Percentiles rank a stretch among this genome's conserved stretches.
Evolutionary conservation across 2,329 filamentous ascomycete genomes (phyloP).

Genomic region (Colletotrichum nymphaeae): DNA sequence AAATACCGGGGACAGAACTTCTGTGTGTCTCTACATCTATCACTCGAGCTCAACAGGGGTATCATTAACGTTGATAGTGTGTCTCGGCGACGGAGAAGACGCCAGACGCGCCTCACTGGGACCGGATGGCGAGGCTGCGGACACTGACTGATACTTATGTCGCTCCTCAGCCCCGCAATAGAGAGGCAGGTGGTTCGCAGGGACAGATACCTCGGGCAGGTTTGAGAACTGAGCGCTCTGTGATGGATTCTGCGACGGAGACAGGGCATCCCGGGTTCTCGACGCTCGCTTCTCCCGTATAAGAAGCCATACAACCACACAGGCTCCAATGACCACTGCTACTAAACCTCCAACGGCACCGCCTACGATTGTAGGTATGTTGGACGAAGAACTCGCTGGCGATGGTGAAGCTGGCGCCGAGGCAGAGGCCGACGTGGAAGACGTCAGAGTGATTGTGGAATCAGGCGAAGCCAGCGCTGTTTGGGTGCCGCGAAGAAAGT

Average conservation of each 20-base stretch:
- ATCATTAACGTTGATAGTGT: not conserved
- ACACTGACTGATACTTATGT: not conserved
- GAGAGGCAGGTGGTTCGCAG: not conserved
- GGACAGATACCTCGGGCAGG: not conserved
- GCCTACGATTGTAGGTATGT: not conserved
- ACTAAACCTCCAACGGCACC: not conserved
- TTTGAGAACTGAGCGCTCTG: not conserved
- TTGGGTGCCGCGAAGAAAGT: not conserved
- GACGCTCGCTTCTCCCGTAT: not conserved
- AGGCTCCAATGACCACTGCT: not conserved
- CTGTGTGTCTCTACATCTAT: too few species aligned
- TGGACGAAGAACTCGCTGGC: not conserved
- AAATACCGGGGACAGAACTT: too few species aligned
- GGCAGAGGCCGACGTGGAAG: not conserved
- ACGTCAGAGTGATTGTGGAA: not conserved
- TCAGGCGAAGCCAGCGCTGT: too few species aligned
- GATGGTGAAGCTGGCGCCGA: not conserved
- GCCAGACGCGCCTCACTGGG: not conserved
- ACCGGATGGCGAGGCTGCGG: not conserved
- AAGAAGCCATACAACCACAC: not conserved
- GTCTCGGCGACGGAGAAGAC: not conserved
- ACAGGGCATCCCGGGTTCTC: not conserved
- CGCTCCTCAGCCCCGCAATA: not conserved
- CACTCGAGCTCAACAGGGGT: not conserved
- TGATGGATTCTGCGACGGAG: not conserved